These are phyloP conservation scores for Massarina eburnea DNA, from an alignment of 2,329 filamentous ascomycete species.

Conservation along the genomic window DNA sequence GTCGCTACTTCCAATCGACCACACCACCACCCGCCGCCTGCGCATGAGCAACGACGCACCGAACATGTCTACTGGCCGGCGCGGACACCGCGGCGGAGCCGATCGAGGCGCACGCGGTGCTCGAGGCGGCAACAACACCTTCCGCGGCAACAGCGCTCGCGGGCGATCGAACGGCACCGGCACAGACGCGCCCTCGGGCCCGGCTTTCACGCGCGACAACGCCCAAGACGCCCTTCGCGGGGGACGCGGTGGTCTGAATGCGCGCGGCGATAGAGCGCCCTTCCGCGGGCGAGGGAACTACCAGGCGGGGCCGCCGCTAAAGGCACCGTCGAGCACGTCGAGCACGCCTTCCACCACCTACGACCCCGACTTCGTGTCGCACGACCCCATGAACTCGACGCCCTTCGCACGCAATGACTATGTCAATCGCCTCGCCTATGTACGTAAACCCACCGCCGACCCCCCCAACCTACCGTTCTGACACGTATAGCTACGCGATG, in stretches of 20 bases:
- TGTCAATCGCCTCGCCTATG: slow-evolving; percentile 23
- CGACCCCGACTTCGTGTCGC: slow-evolving; percentile 2
- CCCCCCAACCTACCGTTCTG: slow-evolving; percentile 3
- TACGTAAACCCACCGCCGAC: slow-evolving; percentile 13
- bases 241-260: slow-evolving; percentile 1
- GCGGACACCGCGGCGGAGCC: slow-evolving; percentile 23
- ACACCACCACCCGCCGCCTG: slow-evolving; percentile 4
- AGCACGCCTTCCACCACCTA: neutral
- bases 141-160: slow-evolving; percentile 13
- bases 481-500: slow-evolving; percentile 20
- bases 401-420: slow-evolving; percentile 28
- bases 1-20: slow-evolving; percentile 11
- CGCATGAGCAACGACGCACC: slow-evolving; percentile 5
- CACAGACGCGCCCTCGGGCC: slow-evolving; percentile 2
- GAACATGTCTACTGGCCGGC: slow-evolving; percentile 30
- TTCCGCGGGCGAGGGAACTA: slow-evolving; percentile 1
- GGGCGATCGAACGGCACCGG: slow-evolving; percentile 15
- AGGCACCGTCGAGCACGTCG: no score
- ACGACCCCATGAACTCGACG: slow-evolving; percentile 20
- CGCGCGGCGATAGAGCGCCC: slow-evolving; percentile 5
- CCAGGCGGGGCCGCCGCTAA: neutral
- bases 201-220: slow-evolving; percentile 8
- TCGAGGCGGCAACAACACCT: slow-evolving; percentile 10
- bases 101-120: slow-evolving; percentile 17
- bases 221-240: neutral